Percentiles rank a stretch among this genome's conserved stretches.
Conservation (phyloP, 805 yeast species). For the Spathaspora hagerdaliae region DNA sequence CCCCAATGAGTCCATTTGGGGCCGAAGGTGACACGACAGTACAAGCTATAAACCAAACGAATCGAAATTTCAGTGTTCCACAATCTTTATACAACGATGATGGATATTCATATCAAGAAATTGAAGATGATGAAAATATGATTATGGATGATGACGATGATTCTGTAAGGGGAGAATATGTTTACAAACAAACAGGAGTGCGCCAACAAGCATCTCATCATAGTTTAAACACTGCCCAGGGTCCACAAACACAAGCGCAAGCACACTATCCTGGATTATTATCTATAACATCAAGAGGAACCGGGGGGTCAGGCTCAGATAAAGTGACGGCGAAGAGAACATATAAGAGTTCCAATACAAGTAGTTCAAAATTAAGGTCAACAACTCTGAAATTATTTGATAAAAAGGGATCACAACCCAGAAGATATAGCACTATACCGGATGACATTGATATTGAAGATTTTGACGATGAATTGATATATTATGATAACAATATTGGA, state of each 20-base stretch:
- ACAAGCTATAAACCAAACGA: neutral
- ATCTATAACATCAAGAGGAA: neutral
- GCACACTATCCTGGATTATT: neutral
- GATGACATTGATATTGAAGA: constrained; percentile 56
- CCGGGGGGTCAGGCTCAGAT: constrained; percentile 11
- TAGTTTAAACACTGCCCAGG: neutral
- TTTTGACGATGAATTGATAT: constrained; percentile 49
- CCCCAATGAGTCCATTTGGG: constrained; percentile 11
- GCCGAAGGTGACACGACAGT: neutral
- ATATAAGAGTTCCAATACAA: constrained; percentile 22
- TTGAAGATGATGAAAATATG: constrained; percentile 19
- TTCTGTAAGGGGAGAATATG: constrained; percentile 26
- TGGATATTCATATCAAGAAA: constrained; percentile 14
- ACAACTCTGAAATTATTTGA: constrained; percentile 74
- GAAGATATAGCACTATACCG: constrained; percentile 70
- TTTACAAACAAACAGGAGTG: neutral
- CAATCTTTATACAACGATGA: constrained; percentile 21
- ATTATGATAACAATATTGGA: constrained; percentile 38
- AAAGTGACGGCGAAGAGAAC: constrained; percentile 22
- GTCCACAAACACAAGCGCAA: constrained; percentile 2
- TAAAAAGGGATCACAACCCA: constrained; percentile 64
- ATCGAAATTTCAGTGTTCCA: constrained; percentile 2
- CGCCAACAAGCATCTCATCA: constrained; percentile 1
- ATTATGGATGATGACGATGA: constrained; percentile 18
- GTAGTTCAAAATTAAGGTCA: constrained; percentile 49